These are phyloP conservation scores for Vicia faba DNA, from an alignment of 306 rosid genomes.

Conservation along the genomic window DNA sequence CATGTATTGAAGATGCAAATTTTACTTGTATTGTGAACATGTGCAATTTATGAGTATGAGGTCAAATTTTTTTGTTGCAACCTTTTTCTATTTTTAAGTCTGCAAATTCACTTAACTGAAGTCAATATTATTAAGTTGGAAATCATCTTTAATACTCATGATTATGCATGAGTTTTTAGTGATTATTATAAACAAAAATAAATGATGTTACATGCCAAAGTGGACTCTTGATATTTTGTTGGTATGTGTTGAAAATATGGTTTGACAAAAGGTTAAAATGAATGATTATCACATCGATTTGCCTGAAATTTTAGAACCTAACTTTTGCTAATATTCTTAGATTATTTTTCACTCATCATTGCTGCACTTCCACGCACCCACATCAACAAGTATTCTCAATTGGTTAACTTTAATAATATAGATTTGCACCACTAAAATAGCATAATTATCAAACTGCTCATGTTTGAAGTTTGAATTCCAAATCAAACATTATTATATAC, in stretches of 20 bases:
- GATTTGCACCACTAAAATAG: neutral
- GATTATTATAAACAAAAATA: no score
- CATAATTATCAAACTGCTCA: neutral
- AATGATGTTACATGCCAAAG: neutral
- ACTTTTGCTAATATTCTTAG: no score
- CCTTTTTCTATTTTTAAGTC: no score
- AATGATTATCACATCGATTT: no score
- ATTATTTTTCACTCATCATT: no score
- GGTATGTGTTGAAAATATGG: neutral
- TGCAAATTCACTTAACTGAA: no score
- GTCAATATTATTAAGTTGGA: no score
- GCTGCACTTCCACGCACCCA: constrained; percentile 21
- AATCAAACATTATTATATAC: neutral
- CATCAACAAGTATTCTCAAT: neutral
- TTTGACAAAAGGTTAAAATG: no score
- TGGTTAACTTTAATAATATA: neutral
- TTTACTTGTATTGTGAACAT: neutral
- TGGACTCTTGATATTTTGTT: neutral
- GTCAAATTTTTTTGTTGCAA: constrained; percentile 6
- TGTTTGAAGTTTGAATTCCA: neutral
- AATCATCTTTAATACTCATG: no score
- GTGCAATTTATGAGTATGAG: neutral
- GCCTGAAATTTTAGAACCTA: no score
- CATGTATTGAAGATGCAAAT: no score
- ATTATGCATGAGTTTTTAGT: no score